phyloP scores from a whole-genome alignment of 225 moss, liverwort and hornwort species.

The Straminergon stramineum region DNA sequence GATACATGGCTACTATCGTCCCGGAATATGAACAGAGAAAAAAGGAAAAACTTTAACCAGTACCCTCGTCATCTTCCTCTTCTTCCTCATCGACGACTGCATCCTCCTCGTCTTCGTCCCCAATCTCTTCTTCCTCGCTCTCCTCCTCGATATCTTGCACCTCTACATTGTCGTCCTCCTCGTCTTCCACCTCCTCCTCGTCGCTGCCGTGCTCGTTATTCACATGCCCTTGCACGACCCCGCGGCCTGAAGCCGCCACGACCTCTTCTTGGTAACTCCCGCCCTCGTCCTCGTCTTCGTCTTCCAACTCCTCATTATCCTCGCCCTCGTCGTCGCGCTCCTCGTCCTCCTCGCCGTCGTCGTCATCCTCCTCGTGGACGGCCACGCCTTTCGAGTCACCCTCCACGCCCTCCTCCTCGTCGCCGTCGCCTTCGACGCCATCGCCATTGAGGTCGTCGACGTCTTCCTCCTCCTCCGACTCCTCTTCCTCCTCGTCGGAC shows the following conservation, averaged over 20 bases:
- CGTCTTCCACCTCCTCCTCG: conserved; percentile 67
- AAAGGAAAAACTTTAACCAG: background rate
- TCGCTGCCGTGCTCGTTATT: conserved; percentile 53
- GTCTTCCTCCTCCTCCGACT: conserved; percentile 57
- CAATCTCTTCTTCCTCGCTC: conserved; percentile 55
- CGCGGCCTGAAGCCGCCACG: conserved; percentile 14
- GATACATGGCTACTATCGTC: background rate
- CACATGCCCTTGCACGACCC: conserved; percentile 7
- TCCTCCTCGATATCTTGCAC: conserved; percentile 67
- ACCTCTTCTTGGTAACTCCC: conserved; percentile 75
- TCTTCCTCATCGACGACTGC: conserved; percentile 52
- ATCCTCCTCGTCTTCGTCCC: conserved; percentile 60
- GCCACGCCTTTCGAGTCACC: conserved; percentile 45
- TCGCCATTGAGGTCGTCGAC: conserved; percentile 62
- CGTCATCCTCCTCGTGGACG: conserved; percentile 46
- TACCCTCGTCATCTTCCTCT: conserved; percentile 32
- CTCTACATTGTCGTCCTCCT: conserved; percentile 68
- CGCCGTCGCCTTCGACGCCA: conserved; percentile 51
- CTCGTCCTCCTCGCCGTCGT: conserved; percentile 60
- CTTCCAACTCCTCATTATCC: conserved; percentile 35
- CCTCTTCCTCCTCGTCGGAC: conserved; percentile 69
- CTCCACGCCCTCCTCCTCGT: conserved; percentile 49
- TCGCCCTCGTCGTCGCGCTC: conserved; percentile 50
- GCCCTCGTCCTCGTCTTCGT: conserved; percentile 61
- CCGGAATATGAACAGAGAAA: background rate